phyloP scores from a whole-genome alignment of 2,329 filamentous ascomycete species.

The Penicillium rolfsii region DNA sequence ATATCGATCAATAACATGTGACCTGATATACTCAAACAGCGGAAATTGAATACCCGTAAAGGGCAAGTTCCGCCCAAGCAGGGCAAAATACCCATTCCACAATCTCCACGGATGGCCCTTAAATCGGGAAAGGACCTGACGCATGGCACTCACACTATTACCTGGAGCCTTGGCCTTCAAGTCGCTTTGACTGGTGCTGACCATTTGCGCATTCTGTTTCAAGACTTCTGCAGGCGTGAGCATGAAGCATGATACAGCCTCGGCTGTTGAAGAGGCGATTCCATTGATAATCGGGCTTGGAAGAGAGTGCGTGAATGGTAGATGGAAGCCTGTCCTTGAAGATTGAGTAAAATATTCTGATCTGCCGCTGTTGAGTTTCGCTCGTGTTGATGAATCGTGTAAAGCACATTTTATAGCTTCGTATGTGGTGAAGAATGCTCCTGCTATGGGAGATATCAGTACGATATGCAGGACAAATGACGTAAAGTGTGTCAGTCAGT shows the following conservation, averaged over 20 bases:
- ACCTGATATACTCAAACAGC: constrained; percentile 74
- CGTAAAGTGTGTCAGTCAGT: too few relatives aligned
- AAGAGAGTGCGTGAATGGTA: constrained; percentile 49
- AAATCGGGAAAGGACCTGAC: constrained; percentile 62
- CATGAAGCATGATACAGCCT: constrained; percentile 83
- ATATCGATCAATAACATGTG: constrained; percentile 53
- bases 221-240: constrained; percentile 87
- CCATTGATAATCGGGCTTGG: constrained; percentile 73
- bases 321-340: constrained; percentile 6
- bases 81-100: constrained; percentile 75
- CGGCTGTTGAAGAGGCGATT: constrained; percentile 72
- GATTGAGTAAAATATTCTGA: background rate
- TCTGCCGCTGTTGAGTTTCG: constrained; percentile 13
- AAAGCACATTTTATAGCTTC: constrained; percentile 73
- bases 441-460: constrained; percentile 55
- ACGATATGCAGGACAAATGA: background rate
- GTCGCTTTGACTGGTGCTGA: constrained; percentile 44
- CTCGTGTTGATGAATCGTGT: constrained; percentile 50
- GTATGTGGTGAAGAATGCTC: constrained; percentile 88
- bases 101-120: constrained; percentile 57
- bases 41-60: constrained; percentile 90
- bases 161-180: background rate
- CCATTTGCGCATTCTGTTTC: constrained; percentile 92
- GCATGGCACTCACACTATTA: constrained; percentile 51
- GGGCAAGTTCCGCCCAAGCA: constrained; percentile 80